Evolutionary conservation across 2,329 filamentous ascomycete genomes (phyloP).

Genomic region (Aspergillus sp.): DNA sequence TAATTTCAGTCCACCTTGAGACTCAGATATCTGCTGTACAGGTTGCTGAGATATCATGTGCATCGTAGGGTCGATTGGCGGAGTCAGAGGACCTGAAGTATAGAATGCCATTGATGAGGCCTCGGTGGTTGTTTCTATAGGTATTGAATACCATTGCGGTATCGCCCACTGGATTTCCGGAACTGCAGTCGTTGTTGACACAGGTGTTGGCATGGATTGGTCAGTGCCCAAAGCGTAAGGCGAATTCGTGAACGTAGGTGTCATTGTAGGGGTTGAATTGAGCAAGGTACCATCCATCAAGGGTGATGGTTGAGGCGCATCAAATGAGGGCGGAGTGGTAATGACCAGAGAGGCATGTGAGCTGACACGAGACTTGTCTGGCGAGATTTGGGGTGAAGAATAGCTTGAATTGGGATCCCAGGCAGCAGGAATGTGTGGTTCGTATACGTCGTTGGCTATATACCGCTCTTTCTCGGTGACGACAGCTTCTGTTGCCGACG

Average conservation of each 20-base stretch:
- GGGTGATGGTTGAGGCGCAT: constrained; percentile 28
- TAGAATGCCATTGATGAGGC: constrained; percentile 25
- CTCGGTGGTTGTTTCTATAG: constrained; percentile 27
- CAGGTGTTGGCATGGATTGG: constrained; percentile 29
- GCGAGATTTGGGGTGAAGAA: constrained; percentile 25
- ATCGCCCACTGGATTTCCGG: constrained; percentile 25
- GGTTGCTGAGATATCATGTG: constrained; percentile 24
- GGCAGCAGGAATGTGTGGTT: constrained; percentile 13
- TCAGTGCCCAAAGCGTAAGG: constrained; percentile 29
- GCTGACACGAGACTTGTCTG: constrained; percentile 21
- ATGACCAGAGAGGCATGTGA: constrained; percentile 22
- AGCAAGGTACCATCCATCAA: constrained; percentile 25
- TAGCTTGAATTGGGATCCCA: constrained; percentile 24
- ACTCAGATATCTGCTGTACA: constrained; percentile 20
- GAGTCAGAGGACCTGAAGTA: constrained; percentile 23
- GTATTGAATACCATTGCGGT: constrained; percentile 31
- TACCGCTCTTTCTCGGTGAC: constrained; percentile 19
- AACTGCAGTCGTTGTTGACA: constrained; percentile 21
- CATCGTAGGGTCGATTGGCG: constrained; percentile 26
- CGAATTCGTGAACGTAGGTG: constrained; percentile 23
- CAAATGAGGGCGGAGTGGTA: constrained; percentile 25
- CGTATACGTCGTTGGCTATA: constrained; percentile 16
- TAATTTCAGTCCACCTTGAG: constrained; percentile 22
- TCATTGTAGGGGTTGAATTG: constrained; percentile 26
- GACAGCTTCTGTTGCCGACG: constrained; percentile 6